Evolutionary conservation across 495 filamentous ascomycete species (phyloP).

Genomic region (Haplographium delicatum): DNA sequence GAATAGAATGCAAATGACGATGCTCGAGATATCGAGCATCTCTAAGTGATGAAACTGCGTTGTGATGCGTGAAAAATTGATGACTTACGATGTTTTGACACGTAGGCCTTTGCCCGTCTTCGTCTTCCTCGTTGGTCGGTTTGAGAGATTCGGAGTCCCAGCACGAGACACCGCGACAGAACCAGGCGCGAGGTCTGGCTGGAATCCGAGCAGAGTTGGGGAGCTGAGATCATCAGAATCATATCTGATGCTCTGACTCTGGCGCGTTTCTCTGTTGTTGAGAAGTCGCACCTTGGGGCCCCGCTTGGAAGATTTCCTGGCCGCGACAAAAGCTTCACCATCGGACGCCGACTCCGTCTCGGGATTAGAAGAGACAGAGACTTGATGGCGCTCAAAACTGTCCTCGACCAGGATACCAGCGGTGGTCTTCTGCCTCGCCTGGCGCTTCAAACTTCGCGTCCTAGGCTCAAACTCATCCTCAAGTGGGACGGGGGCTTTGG

Average conservation of each 20-base stretch:
- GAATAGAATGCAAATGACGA: neutral
- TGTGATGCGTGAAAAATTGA: constrained; percentile 8
- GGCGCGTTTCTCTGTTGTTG: constrained; percentile 26
- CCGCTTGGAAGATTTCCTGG: constrained; percentile 6
- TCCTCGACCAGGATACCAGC: constrained; percentile 1
- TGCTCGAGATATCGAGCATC: neutral
- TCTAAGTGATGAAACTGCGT: neutral
- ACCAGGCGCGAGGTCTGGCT: constrained; percentile 29
- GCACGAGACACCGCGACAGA: constrained; percentile 48
- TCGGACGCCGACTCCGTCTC: constrained; percentile 19
- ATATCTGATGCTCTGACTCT: constrained; percentile 29
- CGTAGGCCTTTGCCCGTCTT: constrained; percentile 51
- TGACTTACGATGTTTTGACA: constrained; percentile 66
- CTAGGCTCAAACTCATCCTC: no score
- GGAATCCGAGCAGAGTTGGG: constrained; percentile 23
- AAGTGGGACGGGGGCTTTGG: neutral
- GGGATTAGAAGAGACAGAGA: constrained; percentile 1
- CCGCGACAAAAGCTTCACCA: constrained; percentile 13
- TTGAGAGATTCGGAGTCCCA: constrained; percentile 44
- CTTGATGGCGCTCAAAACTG: constrained; percentile 21
- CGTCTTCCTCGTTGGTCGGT: constrained; percentile 47
- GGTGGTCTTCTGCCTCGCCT: constrained; percentile 14
- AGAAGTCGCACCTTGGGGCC: constrained; percentile 28
- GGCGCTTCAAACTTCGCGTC: constrained; percentile 8
- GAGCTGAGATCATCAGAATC: constrained; percentile 32